Base-by-base conservation (phyloP, 2,329 filamentous ascomycete species). In the Alternaria viburni region DNA sequence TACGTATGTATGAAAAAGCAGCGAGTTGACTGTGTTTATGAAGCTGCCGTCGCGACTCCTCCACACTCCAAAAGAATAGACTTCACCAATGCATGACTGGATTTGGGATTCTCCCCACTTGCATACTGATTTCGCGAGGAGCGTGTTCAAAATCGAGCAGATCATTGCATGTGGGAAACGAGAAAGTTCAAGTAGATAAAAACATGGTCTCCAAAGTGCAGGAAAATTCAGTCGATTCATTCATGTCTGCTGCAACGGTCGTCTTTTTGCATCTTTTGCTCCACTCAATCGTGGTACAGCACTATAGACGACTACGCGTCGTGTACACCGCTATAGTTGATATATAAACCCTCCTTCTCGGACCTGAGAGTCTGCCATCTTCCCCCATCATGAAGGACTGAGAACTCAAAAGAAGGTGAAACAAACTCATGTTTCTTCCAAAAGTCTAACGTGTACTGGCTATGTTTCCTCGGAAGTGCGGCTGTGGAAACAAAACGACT, bases 211-310 rank as follows among this genome's bases (percentile, higher is more conserved):
- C 23, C 5, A 23, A 23, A 23, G 23, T 36, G 32, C 32, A 5
- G 0, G 8, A 3, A 3, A 1, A 2, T 36, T 4, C 32, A 36
- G 32, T 4, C 4, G 7, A 36, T 5, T 0, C 7, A 0, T 9
- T 9, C 13, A 36, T 36, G 15, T 36, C 32, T 36, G 32, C 8
- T 36, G 0, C 32, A 36, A n/a, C 13, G 13, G 13, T 9, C 3
- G 1, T 36, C 9, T 36, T 8, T 25, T 25, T n/a, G n/a, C 23
- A 23, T 23, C 23, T 6, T 0, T 32, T 32, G 6, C 28, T 30
- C 28, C 2, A 30, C 28, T 30, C 0, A 0, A 30, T 13, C 28
- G 28, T 30, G 1, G 6, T 13, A 32, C 30, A 36, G 4, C 1
- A n/a, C 30, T 7, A 36, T 3, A 7, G 2, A 36, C 0, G 4